Percentiles rank a stretch among this genome's conserved stretches.
Conservation (phyloP, 139 green algal genomes). For the Choricystis sp. region DNA sequence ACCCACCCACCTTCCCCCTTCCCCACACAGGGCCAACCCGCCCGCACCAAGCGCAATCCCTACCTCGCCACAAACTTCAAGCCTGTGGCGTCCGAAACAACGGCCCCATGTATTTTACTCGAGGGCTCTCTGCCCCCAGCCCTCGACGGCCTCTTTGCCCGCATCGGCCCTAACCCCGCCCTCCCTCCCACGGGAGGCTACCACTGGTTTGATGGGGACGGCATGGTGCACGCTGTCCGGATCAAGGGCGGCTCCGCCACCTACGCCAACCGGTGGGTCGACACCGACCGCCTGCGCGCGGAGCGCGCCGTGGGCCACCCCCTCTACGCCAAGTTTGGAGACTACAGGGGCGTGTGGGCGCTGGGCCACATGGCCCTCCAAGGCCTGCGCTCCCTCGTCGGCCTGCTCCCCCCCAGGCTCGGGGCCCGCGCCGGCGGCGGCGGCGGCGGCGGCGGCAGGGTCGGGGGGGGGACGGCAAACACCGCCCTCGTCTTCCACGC, state of each 20-base stretch:
- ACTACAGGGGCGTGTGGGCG: constrained; percentile 6
- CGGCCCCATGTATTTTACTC: background rate
- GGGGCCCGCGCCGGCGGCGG: background rate
- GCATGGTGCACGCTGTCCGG: constrained; percentile 56
- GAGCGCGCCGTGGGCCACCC: constrained; percentile 23
- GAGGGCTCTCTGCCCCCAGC: constrained; percentile 8
- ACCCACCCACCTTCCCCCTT: too few species aligned
- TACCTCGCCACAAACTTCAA: background rate
- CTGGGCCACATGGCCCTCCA: constrained; percentile 9
- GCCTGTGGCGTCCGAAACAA: background rate
- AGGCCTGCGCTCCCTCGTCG: background rate
- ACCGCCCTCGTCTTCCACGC: constrained; percentile 50
- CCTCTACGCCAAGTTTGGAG: constrained; percentile 14
- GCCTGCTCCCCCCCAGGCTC: background rate
- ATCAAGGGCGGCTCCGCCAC: constrained; percentile 32
- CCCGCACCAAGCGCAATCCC: background rate
- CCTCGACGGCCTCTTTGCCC: constrained; percentile 8
- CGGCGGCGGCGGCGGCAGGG: background rate
- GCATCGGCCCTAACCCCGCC: constrained; percentile 5
- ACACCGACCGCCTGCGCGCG: constrained; percentile 25
- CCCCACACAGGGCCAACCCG: background rate
- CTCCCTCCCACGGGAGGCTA: background rate
- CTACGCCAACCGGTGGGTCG: constrained; percentile 51
- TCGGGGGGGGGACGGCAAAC: constrained; percentile 34
- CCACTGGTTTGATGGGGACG: constrained; percentile 32